Base-by-base conservation (phyloP, 2,329 filamentous ascomycete species). In the Trichoderma koningii region DNA sequence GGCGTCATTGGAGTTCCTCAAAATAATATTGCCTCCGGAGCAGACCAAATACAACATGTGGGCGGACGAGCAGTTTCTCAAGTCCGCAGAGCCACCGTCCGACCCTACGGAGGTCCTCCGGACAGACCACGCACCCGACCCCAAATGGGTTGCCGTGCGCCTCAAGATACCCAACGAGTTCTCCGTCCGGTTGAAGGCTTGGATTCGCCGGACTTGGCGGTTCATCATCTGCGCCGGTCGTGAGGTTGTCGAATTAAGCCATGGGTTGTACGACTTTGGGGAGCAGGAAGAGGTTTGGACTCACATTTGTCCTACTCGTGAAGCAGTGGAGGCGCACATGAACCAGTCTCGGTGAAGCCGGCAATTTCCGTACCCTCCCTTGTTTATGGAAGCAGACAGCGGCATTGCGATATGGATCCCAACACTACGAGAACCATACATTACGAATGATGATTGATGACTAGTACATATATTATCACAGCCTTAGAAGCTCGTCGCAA, bases 1-100 rank as follows among this genome's bases (percentile, higher is more conserved):
- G 66, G 82, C 86, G 7, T 83, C 81, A 28, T 79, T 90, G 30
- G 87, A 89, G 68, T 89, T 89, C 63, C 78, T 89, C 5, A 79
- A 79, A 51, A 77, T 81, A 10, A 81, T 84, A 2, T 77, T 87
- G 56, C 83, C 82, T 12, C 66, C 71, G 2, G 73, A 80, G 53
- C 78, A 82, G 62, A 80, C 80, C 5, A 74, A 79, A 65, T 82
- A 84, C 67, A 81, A 79, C 64, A 79, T 78, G 9, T 84, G 86
- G 76, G 79, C 79, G 2, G 80, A 84, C 63, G 85, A 89, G 71
- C 76, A 79, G 14, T 73, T 87, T 2, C 73, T 88, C 14, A 73
- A 79, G 48, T 78, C 77, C 0, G 72, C 76, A 17, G 66, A 80
- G 3, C 71, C 83, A 9, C 66, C 70, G 14, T 69, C 72, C n/a